phyloP scores from a whole-genome alignment of 345 rosid species.

The Orychophragmus violaceus region DNA sequence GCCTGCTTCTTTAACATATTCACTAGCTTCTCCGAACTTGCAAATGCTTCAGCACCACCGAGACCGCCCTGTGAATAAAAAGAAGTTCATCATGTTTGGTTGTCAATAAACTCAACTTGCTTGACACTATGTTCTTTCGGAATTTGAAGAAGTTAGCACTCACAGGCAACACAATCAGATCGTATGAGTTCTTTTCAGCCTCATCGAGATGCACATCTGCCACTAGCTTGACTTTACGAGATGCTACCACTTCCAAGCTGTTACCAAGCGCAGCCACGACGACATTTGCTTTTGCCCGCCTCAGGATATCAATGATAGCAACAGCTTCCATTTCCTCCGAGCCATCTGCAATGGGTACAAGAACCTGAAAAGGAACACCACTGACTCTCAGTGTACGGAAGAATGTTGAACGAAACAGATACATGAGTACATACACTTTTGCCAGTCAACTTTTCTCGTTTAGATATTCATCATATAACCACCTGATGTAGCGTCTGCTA shows the following conservation, averaged over 20 bases:
- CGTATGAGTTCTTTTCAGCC: constrained; percentile 72
- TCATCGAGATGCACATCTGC: constrained; percentile 87
- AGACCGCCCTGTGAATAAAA: constrained; percentile 65
- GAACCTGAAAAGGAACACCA: constrained; percentile 43
- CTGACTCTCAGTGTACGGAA: neutral
- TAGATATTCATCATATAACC: neutral
- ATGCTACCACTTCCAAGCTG: constrained; percentile 67
- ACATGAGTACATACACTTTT: neutral
- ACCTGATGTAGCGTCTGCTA: neutral
- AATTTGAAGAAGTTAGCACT: constrained; percentile 21
- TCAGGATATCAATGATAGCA: neutral
- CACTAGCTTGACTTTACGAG: constrained; percentile 74
- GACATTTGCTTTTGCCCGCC: constrained; percentile 53
- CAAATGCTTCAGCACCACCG: constrained; percentile 90
- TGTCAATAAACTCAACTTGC: neutral
- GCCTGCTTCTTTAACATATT: constrained; percentile 65
- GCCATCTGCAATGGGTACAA: constrained; percentile 60
- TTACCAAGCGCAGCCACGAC: constrained; percentile 80
- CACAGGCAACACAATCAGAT: constrained; percentile 85
- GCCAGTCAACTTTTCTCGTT: neutral
- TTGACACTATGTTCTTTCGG: neutral
- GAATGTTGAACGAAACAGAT: neutral
- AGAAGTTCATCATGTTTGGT: neutral
- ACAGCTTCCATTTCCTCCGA: neutral
- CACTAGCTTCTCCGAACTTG: constrained; percentile 72